Percentiles rank a stretch among this genome's conserved stretches.
Conservation (phyloP, 2,329 filamentous ascomycete species). For the Cladosporium velox region DNA sequence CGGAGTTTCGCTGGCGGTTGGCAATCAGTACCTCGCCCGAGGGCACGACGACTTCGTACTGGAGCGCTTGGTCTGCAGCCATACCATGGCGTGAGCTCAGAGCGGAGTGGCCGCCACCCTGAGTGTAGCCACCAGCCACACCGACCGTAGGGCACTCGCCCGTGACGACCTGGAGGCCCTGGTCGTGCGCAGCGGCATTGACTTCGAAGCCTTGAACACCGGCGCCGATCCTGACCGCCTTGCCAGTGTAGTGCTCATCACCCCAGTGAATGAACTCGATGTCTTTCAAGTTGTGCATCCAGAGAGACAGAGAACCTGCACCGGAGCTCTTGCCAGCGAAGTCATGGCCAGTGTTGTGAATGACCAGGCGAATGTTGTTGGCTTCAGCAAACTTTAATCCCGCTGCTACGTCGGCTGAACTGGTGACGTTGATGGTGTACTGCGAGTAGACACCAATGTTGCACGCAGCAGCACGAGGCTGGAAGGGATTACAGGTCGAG, state of each 20-base stretch:
- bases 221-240: conserved; percentile 56
- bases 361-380: conserved; percentile 54
- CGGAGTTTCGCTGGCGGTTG: conserved; percentile 50
- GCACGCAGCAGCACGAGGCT: conserved; percentile 40
- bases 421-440: conserved; percentile 34
- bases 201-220: conserved; percentile 56
- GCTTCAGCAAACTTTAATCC: conserved; percentile 45
- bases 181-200: conserved; percentile 48
- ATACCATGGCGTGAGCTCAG: conserved; percentile 58
- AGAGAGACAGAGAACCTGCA: conserved; percentile 58
- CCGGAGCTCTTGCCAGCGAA: conserved; percentile 61
- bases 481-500: conserved; percentile 46
- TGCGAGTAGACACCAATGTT: conserved; percentile 47
- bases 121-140: conserved; percentile 60
- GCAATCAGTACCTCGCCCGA: conserved; percentile 52
- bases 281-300: conserved; percentile 58
- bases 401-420: conserved; percentile 28
- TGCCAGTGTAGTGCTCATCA: conserved; percentile 49
- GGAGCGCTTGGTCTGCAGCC: conserved; percentile 60
- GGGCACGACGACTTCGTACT: conserved; percentile 50
- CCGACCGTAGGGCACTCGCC: conserved; percentile 60
- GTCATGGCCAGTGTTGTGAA: conserved; percentile 48
- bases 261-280: conserved; percentile 48
- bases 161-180: conserved; percentile 55
- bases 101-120: conserved; percentile 61